Conservation (phyloP, 805 yeast genomes). For the Starmerella bombicola region DNA sequence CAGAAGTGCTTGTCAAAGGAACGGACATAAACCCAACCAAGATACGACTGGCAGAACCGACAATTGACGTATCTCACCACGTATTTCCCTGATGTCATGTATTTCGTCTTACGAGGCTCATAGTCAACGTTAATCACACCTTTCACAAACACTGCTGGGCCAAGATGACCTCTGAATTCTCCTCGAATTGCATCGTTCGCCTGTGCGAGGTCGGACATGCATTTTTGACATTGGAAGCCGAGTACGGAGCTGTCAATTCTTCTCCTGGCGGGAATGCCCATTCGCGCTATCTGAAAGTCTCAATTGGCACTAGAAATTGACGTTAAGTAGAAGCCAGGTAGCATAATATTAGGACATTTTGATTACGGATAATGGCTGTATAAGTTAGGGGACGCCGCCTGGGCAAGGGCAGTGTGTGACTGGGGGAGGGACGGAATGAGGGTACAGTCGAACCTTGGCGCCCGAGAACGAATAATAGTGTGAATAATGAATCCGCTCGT, state of each 20-base stretch:
- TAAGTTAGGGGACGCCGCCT: too few species aligned
- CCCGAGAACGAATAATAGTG: too few species aligned
- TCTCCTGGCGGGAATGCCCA: constrained; percentile 15
- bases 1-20: constrained; percentile 6
- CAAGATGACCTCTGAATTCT: constrained; percentile 12
- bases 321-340: too few species aligned
- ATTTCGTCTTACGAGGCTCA: constrained; percentile 4
- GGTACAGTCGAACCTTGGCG: too few species aligned
- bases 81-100: constrained; percentile 13
- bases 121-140: constrained; percentile 10
- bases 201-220: constrained; percentile 9
- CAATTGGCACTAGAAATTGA: too few species aligned
- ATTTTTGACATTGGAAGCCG: constrained; percentile 12
- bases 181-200: constrained; percentile 9
- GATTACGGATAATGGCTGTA: too few species aligned
- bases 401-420: too few species aligned
- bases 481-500: too few species aligned
- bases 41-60: constrained; percentile 13
- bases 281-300: background rate
- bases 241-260: constrained; percentile 4
- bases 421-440: too few species aligned
- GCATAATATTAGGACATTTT: too few species aligned
- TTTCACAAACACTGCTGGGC: constrained; percentile 11
- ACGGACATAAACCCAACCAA: constrained; percentile 17
- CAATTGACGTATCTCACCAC: constrained; percentile 13